phyloP scores from a whole-genome alignment of 2,329 filamentous ascomycete genomes.

The Sodiomyces alkalinus region DNA sequence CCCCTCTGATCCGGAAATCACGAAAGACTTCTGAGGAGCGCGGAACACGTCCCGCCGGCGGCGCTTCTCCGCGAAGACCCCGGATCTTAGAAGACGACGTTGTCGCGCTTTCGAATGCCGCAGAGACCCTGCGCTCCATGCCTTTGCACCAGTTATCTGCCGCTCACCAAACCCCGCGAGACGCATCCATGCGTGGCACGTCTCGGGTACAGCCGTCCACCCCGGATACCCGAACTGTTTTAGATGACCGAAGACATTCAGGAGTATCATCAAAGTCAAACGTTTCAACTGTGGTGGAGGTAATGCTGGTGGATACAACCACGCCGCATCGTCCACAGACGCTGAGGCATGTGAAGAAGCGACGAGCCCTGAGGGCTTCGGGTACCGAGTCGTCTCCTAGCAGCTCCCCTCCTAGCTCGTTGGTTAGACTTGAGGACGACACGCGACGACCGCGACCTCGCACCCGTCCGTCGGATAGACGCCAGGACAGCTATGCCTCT shows the following conservation, averaged over 20 bases:
- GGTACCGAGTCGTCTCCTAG: slow-evolving; percentile 22
- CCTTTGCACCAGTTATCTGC: slow-evolving; percentile 27
- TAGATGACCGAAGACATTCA: slow-evolving; percentile 34
- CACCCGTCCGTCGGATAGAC: slow-evolving; percentile 13
- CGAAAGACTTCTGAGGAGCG: slow-evolving; percentile 37
- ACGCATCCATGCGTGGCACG: slow-evolving; percentile 14
- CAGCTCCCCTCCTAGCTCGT: slow-evolving; percentile 27
- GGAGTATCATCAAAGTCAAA: slow-evolving; percentile 38
- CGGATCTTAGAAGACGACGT: slow-evolving; percentile 32
- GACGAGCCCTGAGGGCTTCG: slow-evolving; percentile 32
- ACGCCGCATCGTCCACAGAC: slow-evolving; percentile 32
- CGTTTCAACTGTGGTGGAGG: slow-evolving; percentile 41
- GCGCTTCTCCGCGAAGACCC: too few species aligned
- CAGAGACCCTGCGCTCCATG: slow-evolving; percentile 31
- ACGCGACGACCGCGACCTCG: slow-evolving; percentile 14
- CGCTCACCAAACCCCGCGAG: slow-evolving; percentile 20
- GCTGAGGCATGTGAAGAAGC: slow-evolving; percentile 46
- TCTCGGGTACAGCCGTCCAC: slow-evolving; percentile 16
- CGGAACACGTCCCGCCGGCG: too few species aligned
- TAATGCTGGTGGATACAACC: slow-evolving; percentile 36
- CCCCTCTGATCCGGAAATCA: slow-evolving; percentile 40
- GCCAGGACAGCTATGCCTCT: slow-evolving; percentile 34
- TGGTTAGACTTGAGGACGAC: slow-evolving; percentile 15
- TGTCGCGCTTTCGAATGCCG: slow-evolving; percentile 34
- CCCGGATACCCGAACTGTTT: slow-evolving; percentile 23